Evolutionary conservation across 2,329 filamentous ascomycete species (phyloP).

Genomic region (Aspergillus sojae): DNA sequence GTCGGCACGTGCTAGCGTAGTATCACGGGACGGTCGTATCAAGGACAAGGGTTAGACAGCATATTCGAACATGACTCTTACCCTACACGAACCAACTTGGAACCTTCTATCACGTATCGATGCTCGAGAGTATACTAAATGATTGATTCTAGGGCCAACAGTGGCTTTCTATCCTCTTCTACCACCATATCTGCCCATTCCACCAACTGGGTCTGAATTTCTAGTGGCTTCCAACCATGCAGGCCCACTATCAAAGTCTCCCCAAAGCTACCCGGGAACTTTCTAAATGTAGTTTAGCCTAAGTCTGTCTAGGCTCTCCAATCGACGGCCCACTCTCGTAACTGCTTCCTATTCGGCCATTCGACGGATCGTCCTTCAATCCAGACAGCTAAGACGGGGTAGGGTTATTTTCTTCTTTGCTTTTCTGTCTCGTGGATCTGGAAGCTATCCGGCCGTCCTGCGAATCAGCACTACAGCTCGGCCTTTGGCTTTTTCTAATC

Average conservation of each 20-base stretch:
- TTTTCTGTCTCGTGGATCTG: conserved; percentile 12
- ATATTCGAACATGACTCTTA: no score
- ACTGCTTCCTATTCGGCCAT: conserved; percentile 10
- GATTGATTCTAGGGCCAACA: not conserved
- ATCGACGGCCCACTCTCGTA: conserved; percentile 13
- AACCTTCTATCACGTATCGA: not conserved
- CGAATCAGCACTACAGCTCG: conserved; percentile 16
- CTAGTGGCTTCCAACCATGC: not conserved
- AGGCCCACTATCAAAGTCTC: conserved; percentile 3
- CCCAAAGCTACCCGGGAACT: not conserved
- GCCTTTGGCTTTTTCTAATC: conserved; percentile 7
- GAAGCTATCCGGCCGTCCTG: conserved; percentile 6
- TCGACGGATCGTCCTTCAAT: conserved; percentile 9
- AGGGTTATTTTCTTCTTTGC: conserved; percentile 14
- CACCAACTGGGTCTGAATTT: not conserved
- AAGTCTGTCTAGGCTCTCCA: not conserved
- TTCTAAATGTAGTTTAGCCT: conserved; percentile 3
- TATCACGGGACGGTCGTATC: not conserved
- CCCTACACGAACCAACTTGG: not conserved
- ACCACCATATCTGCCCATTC: not conserved
- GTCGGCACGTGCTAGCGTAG: not conserved
- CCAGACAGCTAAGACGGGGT: conserved; percentile 1
- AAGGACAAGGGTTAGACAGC: not conserved
- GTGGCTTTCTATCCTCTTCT: conserved; percentile 1
- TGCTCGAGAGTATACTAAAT: not conserved